Evolutionary conservation across 257 asterid species (phyloP).

Genomic region (Solanum bukasovii): DNA sequence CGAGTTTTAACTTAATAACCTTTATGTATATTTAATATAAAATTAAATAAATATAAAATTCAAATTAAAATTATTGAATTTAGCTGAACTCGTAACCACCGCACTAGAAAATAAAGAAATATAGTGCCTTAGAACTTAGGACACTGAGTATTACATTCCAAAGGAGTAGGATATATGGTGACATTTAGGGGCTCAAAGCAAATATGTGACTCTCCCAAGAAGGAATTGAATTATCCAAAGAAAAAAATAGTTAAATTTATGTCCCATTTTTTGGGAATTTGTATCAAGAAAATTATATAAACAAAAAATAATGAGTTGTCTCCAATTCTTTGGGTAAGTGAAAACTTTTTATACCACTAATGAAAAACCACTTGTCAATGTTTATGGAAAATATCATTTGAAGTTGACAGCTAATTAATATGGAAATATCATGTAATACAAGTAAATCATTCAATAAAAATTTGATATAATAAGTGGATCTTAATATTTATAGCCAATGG

Average conservation of each 20-base stretch:
- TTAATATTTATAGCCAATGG: background rate
- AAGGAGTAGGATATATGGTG: constrained; percentile 7
- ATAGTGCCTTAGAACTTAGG: constrained; percentile 16
- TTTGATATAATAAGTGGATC: background rate
- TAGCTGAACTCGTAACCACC: background rate
- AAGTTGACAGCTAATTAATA: background rate
- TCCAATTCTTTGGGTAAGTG: background rate
- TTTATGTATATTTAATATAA: background rate
- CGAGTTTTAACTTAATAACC: too few relatives aligned
- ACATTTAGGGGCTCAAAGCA: constrained; percentile 63
- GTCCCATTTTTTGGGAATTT: background rate
- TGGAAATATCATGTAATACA: background rate
- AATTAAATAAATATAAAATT: background rate
- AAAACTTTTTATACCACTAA: background rate
- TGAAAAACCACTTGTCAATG: background rate
- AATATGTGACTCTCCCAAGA: constrained; percentile 21
- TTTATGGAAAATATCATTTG: background rate
- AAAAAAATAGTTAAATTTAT: background rate
- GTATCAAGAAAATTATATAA: background rate
- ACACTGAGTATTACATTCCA: constrained; percentile 12
- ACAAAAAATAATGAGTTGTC: background rate
- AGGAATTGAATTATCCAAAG: constrained; percentile 19
- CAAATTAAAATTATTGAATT: background rate
- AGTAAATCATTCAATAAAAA: background rate
- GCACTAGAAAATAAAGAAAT: too few relatives aligned